A percentile compares a stretch with the other conserved stretches of the same genome.
phyloP scores from a whole-genome alignment of 371 early-diverging fungal species.

The Ordospora colligata region DNA sequence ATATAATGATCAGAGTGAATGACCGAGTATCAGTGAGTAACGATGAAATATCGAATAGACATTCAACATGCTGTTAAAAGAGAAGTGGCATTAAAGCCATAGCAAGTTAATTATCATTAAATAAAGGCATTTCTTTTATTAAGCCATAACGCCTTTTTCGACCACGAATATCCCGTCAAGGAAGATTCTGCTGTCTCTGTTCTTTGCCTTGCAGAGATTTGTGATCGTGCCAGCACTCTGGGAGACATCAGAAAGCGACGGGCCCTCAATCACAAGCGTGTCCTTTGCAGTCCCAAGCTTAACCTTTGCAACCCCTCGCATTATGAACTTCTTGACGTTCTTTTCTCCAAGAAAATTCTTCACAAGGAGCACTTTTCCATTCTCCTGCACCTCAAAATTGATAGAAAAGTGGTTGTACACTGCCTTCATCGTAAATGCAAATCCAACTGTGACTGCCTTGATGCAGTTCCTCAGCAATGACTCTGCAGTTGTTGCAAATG shows the following conservation, averaged over 20 bases:
- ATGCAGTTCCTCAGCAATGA: conserved; percentile 92
- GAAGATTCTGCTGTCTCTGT: conserved; percentile 97
- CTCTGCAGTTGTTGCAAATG: conserved; percentile 89
- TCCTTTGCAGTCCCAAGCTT: conserved; percentile 81
- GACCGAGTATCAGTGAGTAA: no score
- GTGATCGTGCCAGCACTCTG: conserved; percentile 81
- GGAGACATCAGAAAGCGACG: conserved; percentile 88
- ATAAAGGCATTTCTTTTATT: conserved; percentile 17
- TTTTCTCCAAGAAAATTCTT: conserved; percentile 99
- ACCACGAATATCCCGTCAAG: conserved; percentile 73
- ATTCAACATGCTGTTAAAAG: no score
- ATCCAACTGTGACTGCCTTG: conserved; percentile 94
- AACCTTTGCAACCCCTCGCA: conserved; percentile 76
- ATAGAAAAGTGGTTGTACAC: conserved; percentile 99
- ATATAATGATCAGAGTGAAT: no score
- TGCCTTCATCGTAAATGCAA: conserved; percentile 95
- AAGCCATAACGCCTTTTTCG: conserved; percentile 51
- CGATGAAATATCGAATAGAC: no score
- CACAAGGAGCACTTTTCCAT: conserved; percentile 70
- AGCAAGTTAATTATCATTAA: not conserved
- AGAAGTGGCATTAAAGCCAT: no score
- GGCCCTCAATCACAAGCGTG: conserved; percentile 83
- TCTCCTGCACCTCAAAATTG: conserved; percentile 78
- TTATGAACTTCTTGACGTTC: conserved; percentile 73
- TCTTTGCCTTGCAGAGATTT: conserved; percentile 72